Conservation (phyloP, 2,329 filamentous ascomycete genomes). For the Triangularia setosa region DNA sequence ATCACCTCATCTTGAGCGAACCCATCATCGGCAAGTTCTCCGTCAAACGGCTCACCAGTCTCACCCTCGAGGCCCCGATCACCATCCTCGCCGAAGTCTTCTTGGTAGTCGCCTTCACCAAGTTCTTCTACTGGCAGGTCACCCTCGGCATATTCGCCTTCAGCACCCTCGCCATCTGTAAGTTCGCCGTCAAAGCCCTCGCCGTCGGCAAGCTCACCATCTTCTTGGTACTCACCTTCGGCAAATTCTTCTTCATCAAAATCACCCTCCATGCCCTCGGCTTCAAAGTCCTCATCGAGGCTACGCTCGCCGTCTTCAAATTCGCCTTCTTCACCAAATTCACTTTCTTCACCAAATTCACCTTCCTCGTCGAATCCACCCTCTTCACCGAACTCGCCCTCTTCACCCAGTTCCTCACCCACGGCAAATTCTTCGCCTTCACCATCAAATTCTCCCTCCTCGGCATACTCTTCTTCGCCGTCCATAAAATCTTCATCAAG, state of each 20-base stretch:
- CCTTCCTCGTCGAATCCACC: neutral
- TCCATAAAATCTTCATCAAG: neutral
- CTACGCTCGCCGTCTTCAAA: constrained; percentile 5
- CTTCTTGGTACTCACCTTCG: neutral
- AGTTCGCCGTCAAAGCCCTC: neutral
- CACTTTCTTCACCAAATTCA: neutral
- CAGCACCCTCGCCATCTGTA: neutral
- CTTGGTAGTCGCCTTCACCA: neutral
- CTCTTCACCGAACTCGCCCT: neutral
- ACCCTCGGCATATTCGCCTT: neutral
- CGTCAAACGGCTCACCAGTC: neutral
- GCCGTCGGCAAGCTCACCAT: neutral
- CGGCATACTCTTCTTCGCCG: neutral
- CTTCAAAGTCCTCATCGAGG: constrained; percentile 4
- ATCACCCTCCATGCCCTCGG: neutral
- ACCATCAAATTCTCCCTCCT: neutral
- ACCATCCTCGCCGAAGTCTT: neutral
- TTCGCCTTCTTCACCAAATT: neutral
- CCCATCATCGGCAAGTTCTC: neutral
- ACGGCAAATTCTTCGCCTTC: neutral
- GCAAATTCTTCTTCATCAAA: neutral
- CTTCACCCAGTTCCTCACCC: neutral
- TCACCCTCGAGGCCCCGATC: neutral
- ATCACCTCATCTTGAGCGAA: neutral
- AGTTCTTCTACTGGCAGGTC: neutral